Conservation (phyloP, 2,329 filamentous ascomycete species). For the Fusarium acutatum region DNA sequence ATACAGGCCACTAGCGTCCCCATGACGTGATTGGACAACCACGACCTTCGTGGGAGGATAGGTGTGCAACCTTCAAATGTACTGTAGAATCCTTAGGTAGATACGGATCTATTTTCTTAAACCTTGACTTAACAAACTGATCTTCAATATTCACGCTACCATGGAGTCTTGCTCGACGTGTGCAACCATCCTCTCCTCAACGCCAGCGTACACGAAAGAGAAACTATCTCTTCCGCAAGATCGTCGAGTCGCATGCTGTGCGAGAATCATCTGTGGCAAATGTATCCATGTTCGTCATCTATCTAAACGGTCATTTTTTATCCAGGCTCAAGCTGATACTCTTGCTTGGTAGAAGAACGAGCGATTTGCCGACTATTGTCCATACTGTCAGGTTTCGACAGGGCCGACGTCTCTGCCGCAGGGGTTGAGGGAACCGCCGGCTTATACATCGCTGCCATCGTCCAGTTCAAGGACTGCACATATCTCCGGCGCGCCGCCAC, state of each 20-base stretch:
- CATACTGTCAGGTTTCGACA: constrained; percentile 79
- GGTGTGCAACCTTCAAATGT: constrained; percentile 6
- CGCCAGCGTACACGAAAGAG: constrained; percentile 67
- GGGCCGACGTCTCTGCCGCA: constrained; percentile 65
- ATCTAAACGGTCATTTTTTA: not conserved
- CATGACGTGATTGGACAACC: constrained; percentile 41
- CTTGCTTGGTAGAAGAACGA: constrained; percentile 61
- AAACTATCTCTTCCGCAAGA: constrained; percentile 60
- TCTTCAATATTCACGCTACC: constrained; percentile 4
- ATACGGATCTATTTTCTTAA: not conserved
- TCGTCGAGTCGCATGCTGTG: constrained; percentile 73
- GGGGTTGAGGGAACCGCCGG: constrained; percentile 73
- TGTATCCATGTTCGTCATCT: constrained; percentile 68
- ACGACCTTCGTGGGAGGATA: not conserved
- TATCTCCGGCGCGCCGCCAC: constrained; percentile 48
- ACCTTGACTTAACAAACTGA: not conserved
- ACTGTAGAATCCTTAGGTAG: not conserved
- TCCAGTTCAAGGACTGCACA: constrained; percentile 37
- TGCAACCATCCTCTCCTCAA: constrained; percentile 66
- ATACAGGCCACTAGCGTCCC: constrained; percentile 25
- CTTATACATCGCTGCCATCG: constrained; percentile 60
- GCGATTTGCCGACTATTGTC: constrained; percentile 73
- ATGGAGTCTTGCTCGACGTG: constrained; percentile 74
- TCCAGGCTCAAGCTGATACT: constrained; percentile 10
- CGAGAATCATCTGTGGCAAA: constrained; percentile 73